These are phyloP conservation scores for Stereocaulon alpinum DNA, from an alignment of 495 filamentous ascomycete genomes.

Conservation along the genomic window DNA sequence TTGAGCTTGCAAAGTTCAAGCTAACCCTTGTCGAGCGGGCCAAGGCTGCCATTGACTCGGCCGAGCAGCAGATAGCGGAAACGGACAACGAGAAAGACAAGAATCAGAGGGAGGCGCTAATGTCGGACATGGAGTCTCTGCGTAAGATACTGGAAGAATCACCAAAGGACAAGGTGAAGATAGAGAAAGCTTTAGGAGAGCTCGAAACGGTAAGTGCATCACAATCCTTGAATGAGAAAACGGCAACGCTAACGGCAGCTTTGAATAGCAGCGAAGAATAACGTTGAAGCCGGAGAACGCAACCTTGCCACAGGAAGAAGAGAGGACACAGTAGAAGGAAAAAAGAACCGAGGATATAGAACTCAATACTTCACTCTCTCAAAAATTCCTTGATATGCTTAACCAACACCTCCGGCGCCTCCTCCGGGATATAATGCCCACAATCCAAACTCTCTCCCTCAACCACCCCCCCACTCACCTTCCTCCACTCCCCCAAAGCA, in stretches of 20 bases:
- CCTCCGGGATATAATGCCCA: conserved; percentile 37
- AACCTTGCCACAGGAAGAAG: neutral
- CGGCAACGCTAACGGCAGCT: neutral
- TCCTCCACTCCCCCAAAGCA: conserved; percentile 28
- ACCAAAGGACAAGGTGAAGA: neutral
- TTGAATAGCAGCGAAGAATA: neutral
- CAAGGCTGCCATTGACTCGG: neutral
- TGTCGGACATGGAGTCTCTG: neutral
- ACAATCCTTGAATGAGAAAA: neutral
- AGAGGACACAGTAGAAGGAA: neutral
- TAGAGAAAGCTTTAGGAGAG: neutral
- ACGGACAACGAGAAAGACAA: neutral
- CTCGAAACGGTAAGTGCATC: neutral
- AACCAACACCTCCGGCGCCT: conserved; percentile 28
- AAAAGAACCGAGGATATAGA: too few species aligned
- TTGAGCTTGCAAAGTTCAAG: neutral
- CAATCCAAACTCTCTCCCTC: conserved; percentile 26
- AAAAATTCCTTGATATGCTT: conserved; percentile 27
- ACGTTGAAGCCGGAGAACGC: neutral
- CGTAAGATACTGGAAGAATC: neutral
- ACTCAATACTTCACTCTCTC: conserved; percentile 2
- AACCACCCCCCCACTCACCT: conserved; percentile 24
- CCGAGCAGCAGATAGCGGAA: neutral
- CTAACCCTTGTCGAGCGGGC: neutral
- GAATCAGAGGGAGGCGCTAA: neutral